phyloP scores from a whole-genome alignment of 352 stramenopile species.

The Pythium sp. region DNA sequence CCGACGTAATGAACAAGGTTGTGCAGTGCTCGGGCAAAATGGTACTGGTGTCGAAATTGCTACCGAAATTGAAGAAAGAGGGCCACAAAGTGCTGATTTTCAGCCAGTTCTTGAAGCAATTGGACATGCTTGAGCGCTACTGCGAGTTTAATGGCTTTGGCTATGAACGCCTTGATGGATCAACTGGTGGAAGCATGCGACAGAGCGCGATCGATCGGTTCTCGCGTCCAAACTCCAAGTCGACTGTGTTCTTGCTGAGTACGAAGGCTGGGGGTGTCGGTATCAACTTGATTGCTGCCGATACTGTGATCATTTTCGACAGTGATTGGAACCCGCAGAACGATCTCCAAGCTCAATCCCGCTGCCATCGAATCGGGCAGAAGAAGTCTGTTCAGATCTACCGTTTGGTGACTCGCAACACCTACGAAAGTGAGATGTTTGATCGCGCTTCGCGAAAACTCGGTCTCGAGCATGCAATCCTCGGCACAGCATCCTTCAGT shows the following conservation, averaged over 20 bases:
- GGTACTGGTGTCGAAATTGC: slow-evolving; percentile 88
- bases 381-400: slow-evolving; percentile 98
- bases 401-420: slow-evolving; percentile 97
- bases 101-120: slow-evolving; percentile 92
- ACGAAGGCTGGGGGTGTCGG: slow-evolving; percentile 98
- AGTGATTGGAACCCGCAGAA: slow-evolving; percentile 99
- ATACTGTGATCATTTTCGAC: slow-evolving; percentile 99
- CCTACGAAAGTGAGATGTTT: slow-evolving; percentile 99
- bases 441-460: slow-evolving; percentile 97
- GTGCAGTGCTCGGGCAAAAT: slow-evolving; percentile 86
- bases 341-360: slow-evolving; percentile 82
- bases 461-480: slow-evolving; percentile 97
- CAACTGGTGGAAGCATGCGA: slow-evolving; percentile 84
- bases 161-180: slow-evolving; percentile 90
- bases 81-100: slow-evolving; percentile 96
- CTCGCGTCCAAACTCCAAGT: slow-evolving; percentile 91
- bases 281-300: slow-evolving; percentile 97
- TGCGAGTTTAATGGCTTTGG: slow-evolving; percentile 88
- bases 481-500: slow-evolving; percentile 93
- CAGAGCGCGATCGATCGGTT: slow-evolving; percentile 97
- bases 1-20: slow-evolving; percentile 79
- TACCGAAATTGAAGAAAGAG: slow-evolving; percentile 90
- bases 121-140: slow-evolving; percentile 94
- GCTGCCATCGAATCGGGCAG: slow-evolving; percentile 98
- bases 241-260: slow-evolving; percentile 98